Conservation (phyloP, 2,329 filamentous ascomycete species). For the Huntiella abstrusa region DNA sequence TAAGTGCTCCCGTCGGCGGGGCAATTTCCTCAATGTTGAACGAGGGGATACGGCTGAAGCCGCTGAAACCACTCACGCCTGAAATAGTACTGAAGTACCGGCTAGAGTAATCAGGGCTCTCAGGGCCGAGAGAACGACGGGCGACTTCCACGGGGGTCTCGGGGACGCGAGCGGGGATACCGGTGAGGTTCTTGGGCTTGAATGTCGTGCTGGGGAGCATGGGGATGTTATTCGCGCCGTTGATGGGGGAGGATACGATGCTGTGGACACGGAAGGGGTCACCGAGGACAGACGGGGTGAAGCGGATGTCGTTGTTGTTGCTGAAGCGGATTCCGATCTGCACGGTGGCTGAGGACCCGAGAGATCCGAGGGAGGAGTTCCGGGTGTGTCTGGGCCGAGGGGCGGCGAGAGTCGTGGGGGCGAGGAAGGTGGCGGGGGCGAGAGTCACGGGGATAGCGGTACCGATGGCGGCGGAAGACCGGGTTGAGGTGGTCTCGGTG, state of each 20-base stretch:
- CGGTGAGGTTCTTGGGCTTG: constrained; percentile 17
- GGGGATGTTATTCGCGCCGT: background rate
- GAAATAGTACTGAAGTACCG: constrained; percentile 7
- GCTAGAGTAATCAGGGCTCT: constrained; percentile 11
- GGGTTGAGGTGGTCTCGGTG: background rate
- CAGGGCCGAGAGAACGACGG: background rate
- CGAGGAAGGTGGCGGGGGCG: background rate
- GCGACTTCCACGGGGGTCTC: constrained; percentile 12
- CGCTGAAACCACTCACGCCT: constrained; percentile 6
- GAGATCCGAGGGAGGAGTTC: constrained; percentile 30
- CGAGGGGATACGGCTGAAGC: constrained; percentile 3
- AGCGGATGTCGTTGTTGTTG: constrained; percentile 31
- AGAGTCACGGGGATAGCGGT: background rate
- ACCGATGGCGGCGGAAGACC: background rate
- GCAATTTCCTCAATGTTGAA: constrained; percentile 1
- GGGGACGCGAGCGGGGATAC: background rate
- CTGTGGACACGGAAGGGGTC: constrained; percentile 22
- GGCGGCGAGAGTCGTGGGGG: background rate
- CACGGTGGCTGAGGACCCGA: constrained; percentile 47
- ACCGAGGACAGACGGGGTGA: constrained; percentile 17
- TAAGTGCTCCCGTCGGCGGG: background rate
- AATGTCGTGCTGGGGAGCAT: background rate
- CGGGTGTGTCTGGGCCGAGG: constrained; percentile 28
- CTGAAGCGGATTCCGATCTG: constrained; percentile 54
- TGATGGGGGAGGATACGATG: constrained; percentile 16